phyloP scores from a whole-genome alignment of 208 protist genomes.

The Novymonas esmeraldas region DNA sequence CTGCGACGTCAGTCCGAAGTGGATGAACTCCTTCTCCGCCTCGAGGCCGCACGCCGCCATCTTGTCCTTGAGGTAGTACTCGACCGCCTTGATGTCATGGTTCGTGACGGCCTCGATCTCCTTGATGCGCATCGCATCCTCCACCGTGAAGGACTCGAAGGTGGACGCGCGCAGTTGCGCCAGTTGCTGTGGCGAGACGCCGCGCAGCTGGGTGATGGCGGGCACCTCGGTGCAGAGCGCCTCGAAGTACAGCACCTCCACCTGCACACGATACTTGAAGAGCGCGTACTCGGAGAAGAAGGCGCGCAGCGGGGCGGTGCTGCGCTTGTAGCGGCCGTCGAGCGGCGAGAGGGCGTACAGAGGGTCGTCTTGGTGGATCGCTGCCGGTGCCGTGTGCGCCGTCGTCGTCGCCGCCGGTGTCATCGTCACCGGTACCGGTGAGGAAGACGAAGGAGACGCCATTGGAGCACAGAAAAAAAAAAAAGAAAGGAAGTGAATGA shows the following conservation, averaged over 20 bases:
- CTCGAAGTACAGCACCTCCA: constrained; percentile 94
- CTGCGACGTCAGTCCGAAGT: constrained; percentile 97
- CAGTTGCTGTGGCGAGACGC: constrained; percentile 61
- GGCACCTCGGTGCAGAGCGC: constrained; percentile 74
- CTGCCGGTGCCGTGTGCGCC: constrained; percentile 27
- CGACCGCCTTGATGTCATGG: constrained; percentile 97
- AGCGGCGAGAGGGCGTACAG: constrained; percentile 92
- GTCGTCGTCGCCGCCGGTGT: constrained; percentile 17
- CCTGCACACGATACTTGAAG: constrained; percentile 90
- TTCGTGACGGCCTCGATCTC: constrained; percentile 94
- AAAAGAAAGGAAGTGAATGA: not conserved
- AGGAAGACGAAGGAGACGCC: not conserved
- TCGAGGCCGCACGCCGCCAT: constrained; percentile 69
- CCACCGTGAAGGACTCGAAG: constrained; percentile 77
- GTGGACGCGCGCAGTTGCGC: constrained; percentile 48
- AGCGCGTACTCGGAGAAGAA: constrained; percentile 95
- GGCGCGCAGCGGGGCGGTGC: constrained; percentile 60
- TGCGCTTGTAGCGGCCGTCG: constrained; percentile 93
- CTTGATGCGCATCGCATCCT: constrained; percentile 89
- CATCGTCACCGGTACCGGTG: not conserved
- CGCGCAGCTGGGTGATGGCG: constrained; percentile 51
- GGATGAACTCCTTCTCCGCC: constrained; percentile 92
- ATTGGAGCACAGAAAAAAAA: not conserved
- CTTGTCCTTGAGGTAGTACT: constrained; percentile 96
- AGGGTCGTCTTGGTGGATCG: constrained; percentile 44